phyloP scores from a whole-genome alignment of 805 yeast species.

The Hanseniaspora vineae region DNA sequence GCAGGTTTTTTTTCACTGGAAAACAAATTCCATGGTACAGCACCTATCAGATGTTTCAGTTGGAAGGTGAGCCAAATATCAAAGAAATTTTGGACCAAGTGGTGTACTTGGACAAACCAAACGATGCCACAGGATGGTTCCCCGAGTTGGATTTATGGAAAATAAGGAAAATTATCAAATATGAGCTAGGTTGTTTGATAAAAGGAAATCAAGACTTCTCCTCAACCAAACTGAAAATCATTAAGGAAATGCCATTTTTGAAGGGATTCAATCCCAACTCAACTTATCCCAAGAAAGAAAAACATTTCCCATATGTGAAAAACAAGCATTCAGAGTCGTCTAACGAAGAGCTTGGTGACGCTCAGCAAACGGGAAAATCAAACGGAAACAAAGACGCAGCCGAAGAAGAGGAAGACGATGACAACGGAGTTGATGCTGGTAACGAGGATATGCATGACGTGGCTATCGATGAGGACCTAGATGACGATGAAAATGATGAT shows the following conservation, averaged over 20 bases:
- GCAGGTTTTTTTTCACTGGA: conserved; percentile 59
- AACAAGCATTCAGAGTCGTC: conserved; percentile 15
- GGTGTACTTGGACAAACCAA: conserved; percentile 37
- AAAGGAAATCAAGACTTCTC: conserved; percentile 35
- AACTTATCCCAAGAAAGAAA: conserved; percentile 12
- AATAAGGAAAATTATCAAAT: conserved; percentile 56
- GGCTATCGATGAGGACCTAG: conserved; percentile 14
- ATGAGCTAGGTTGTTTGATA: conserved; percentile 52
- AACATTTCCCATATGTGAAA: conserved; percentile 15
- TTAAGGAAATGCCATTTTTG: conserved; percentile 31
- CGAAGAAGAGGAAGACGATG: conserved; percentile 16
- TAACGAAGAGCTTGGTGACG: conserved; percentile 3
- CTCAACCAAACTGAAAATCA: conserved; percentile 24
- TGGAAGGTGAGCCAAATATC: conserved; percentile 52
- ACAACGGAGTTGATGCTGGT: conserved; percentile 21
- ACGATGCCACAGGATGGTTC: conserved; percentile 58
- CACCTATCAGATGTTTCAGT: conserved; percentile 68
- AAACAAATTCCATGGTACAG: conserved; percentile 51
- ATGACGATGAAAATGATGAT: conserved; percentile 11
- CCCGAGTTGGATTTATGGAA: conserved; percentile 46
- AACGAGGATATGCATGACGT: conserved; percentile 16
- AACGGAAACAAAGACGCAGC: conserved; percentile 9
- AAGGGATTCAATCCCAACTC: conserved; percentile 25
- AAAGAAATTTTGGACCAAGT: conserved; percentile 29
- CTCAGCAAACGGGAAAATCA: conserved; percentile 1